Evolutionary conservation across 805 yeast species (phyloP), one percentile per base, ranked within the genome.

Genomic region (Starmera dryadoides): DNA sequence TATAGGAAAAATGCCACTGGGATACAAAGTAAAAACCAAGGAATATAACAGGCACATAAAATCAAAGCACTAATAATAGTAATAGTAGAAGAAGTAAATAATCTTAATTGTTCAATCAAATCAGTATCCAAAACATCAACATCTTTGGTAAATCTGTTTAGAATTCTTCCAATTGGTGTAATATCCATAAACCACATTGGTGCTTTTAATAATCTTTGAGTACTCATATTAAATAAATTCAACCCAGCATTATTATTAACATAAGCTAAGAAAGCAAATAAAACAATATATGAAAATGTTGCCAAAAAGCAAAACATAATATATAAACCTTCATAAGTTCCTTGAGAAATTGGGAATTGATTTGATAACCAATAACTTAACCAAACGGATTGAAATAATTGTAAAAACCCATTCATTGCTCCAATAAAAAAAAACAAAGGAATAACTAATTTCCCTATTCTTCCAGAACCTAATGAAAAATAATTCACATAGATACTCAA

Each of bases 131-230:
- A 63, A 14, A 78, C 77, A 55, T 86, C 94, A 1, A 89, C 81
- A 57, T 86, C 96, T 51, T 85, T 85, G 3, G 95, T 86, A 57
- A 86, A 86, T 49, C 95, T 66, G 60, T 85, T 86, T 57, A 87
- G 64, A 42, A 86, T 82, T 51, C 95, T 71, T 4, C 96, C 95
- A 62, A 84, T 68, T 4, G 95, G 96, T 0, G 93, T 82, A 11
- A 86, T 74, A 56, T 87, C 95, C 70, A 86, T 78, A 53, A 78
- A 87, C 11, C 80, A 63, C 89, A 86, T 84, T 36, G 94, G 94
- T 2, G 89, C 77, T 41, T 76, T 77, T 46, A 86, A 63, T 17
- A 86, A 63, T 25, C 66, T 69, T 26, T 68, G 54, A 17, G 79
- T 67, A 7, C 89, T 84, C 39, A 51, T 40, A 29, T 79, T 65